A percentile compares a stretch with the other conserved stretches of the same genome.
These are phyloP conservation scores for Aspergillus unguis DNA, from an alignment of 2,329 filamentous ascomycete species.

Conservation along the genomic window DNA sequence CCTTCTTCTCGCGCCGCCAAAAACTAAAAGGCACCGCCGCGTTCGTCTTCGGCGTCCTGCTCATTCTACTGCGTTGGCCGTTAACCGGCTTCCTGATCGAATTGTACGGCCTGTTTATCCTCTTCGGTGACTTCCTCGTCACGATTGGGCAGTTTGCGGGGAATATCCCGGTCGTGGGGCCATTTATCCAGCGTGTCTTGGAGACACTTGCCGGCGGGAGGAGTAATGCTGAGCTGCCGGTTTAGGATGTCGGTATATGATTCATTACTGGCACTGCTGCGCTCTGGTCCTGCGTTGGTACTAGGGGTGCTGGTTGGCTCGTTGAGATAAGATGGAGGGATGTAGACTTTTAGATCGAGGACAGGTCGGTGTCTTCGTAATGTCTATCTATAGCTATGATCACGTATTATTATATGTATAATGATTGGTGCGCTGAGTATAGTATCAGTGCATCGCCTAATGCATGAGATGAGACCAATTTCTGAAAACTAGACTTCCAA, in stretches of 20 bases:
- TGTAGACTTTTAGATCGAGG: not conserved
- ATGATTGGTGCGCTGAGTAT: not conserved
- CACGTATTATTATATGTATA: slow-evolving; percentile 5
- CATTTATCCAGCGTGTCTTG: slow-evolving; percentile 72
- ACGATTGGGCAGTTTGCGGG: slow-evolving; percentile 87
- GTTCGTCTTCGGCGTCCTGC: slow-evolving; percentile 75
- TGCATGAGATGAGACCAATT: not conserved
- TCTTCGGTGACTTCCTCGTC: slow-evolving; percentile 95
- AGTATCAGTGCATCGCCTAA: not conserved
- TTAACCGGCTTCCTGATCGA: slow-evolving; percentile 88
- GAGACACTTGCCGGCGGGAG: slow-evolving; percentile 68
- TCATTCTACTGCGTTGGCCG: slow-evolving; percentile 89
- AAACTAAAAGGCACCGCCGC: slow-evolving; percentile 89
- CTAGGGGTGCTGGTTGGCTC: not conserved
- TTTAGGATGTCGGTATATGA: slow-evolving; percentile 18
- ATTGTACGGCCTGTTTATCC: slow-evolving; percentile 83
- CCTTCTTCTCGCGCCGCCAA: slow-evolving; percentile 91
- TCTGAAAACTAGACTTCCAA: not conserved
- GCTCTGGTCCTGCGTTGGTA: too few relatives aligned
- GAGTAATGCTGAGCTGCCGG: slow-evolving; percentile 66
- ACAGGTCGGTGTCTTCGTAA: not conserved
- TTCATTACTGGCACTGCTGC: not conserved
- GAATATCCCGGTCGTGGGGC: slow-evolving; percentile 78
- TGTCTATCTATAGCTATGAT: slow-evolving; percentile 7
- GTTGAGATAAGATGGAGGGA: too few relatives aligned